A percentile compares a stretch with the other conserved stretches of the same genome.
These are phyloP conservation scores for Bolboschoenoplectus hybrid DNA, from an alignment of 202 grass and related monocot species.

Conservation along the genomic window DNA sequence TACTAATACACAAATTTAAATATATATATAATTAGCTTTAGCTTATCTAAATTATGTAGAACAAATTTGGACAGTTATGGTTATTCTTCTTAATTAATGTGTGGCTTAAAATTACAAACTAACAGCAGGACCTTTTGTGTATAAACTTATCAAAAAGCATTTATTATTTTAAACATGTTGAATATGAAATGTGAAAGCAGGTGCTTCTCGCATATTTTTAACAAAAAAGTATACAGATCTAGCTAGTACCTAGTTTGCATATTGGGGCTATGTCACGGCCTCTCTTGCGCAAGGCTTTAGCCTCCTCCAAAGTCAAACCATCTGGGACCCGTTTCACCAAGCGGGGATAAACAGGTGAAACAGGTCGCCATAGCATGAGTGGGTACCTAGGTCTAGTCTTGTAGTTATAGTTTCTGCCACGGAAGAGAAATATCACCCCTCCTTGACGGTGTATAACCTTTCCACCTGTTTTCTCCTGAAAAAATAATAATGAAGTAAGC, in stretches of 20 bases:
- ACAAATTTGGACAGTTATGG: not conserved
- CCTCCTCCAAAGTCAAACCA: conserved; percentile 76
- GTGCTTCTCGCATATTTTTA: conserved; percentile 2
- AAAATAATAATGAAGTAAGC: conserved; percentile 33
- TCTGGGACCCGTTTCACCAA: conserved; percentile 70
- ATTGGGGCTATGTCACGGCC: conserved; percentile 64
- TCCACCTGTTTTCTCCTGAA: conserved; percentile 87
- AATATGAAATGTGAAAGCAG: not conserved
- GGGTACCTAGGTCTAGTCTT: conserved; percentile 70
- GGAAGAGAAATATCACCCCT: conserved; percentile 84
- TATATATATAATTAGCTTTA: not conserved
- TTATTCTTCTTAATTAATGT: conserved; percentile 14
- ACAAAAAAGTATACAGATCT: not conserved
- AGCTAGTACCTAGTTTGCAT: conserved; percentile 71
- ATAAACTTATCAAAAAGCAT: not conserved
- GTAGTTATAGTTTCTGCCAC: conserved; percentile 92
- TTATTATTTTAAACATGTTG: not conserved
- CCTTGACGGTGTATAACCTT: conserved; percentile 80
- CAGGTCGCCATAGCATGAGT: conserved; percentile 94
- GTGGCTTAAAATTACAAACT: not conserved
- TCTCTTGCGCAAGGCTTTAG: conserved; percentile 55
- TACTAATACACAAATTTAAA: not conserved
- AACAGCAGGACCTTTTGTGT: not conserved
- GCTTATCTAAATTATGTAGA: not conserved
- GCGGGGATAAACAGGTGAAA: conserved; percentile 77